Conservation (phyloP, 768 basidiomycete species). For the Leccinum fibrillosum region DNA sequence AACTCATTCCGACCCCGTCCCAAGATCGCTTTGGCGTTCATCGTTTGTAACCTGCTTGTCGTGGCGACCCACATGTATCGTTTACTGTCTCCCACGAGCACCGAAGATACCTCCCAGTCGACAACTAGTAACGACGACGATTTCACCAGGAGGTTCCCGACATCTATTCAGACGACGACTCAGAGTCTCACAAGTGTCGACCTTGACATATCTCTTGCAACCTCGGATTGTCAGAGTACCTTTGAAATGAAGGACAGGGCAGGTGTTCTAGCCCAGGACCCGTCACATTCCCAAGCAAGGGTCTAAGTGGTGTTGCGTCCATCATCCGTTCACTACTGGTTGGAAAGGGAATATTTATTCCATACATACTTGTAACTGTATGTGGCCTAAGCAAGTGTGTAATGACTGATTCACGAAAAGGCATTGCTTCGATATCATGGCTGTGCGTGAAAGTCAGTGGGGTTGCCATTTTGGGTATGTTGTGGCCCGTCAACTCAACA, state of each 20-base stretch:
- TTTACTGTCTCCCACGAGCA: neutral
- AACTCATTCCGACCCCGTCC: neutral
- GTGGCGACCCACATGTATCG: constrained; percentile 19
- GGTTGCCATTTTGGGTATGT: neutral
- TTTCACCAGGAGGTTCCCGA: constrained; percentile 9
- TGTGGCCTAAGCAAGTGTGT: too few species aligned
- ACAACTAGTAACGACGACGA: constrained; percentile 9
- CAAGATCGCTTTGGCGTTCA: constrained; percentile 16
- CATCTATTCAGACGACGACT: neutral
- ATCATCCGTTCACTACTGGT: neutral
- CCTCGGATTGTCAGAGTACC: neutral
- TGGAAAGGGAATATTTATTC: neutral
- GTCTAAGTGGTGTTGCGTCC: too few species aligned
- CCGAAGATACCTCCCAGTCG: neutral
- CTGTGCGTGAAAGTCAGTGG: too few species aligned
- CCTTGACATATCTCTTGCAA: neutral
- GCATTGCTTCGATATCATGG: too few species aligned
- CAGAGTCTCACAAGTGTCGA: constrained; percentile 10
- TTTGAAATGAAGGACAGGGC: neutral
- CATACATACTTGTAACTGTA: too few species aligned
- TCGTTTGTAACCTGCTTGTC: constrained; percentile 25
- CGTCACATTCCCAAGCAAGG: neutral
- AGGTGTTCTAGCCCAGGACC: neutral
- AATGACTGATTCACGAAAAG: too few species aligned
- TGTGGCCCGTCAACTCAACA: neutral